Percentiles rank a stretch among this genome's conserved stretches.
Evolutionary conservation across 1,139 yeast species (phyloP).

Genomic region (Suhomyces bribrorum): DNA sequence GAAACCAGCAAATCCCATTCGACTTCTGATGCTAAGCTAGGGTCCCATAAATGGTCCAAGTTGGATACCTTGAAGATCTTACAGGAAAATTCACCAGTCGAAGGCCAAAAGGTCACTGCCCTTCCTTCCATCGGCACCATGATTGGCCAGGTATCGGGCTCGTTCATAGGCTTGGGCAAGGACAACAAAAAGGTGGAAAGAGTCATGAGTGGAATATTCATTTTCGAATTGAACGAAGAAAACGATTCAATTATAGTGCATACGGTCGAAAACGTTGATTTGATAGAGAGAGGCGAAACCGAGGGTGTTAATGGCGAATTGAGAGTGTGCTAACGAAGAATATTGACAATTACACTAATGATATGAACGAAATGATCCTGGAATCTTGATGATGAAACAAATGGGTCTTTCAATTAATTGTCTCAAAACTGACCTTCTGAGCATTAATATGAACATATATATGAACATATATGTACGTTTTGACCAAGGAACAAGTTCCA

Average conservation of each 20-base stretch:
- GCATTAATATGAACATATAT: too few relatives aligned
- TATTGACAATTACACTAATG: neutral
- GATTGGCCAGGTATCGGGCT: slow-evolving; percentile 30
- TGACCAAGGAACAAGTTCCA: too few relatives aligned
- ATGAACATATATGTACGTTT: too few relatives aligned
- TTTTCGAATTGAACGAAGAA: slow-evolving; percentile 65
- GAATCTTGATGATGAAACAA: neutral
- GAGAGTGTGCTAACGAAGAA: slow-evolving; percentile 34
- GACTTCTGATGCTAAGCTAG: slow-evolving; percentile 41
- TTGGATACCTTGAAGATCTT: slow-evolving; percentile 31
- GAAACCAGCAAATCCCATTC: slow-evolving; percentile 21
- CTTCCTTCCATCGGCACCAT: slow-evolving; percentile 26
- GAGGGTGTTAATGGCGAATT: slow-evolving; percentile 31
- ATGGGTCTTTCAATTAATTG: neutral
- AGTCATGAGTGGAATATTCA: slow-evolving; percentile 67
- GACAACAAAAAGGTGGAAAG: slow-evolving; percentile 43
- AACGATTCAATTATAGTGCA: slow-evolving; percentile 67
- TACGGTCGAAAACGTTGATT: slow-evolving; percentile 74
- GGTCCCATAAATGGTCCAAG: slow-evolving; percentile 43
- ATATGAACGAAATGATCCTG: too few relatives aligned
- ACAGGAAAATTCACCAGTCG: slow-evolving; percentile 9
- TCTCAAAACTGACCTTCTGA: too few relatives aligned
- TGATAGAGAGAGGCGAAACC: slow-evolving; percentile 49
- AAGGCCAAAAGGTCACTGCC: slow-evolving; percentile 10
- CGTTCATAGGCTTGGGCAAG: slow-evolving; percentile 35